Percentiles rank a stretch among this genome's conserved stretches.
Evolutionary conservation across 495 filamentous ascomycete genomes (phyloP).

Genomic region (Pyrenula aspistea): DNA sequence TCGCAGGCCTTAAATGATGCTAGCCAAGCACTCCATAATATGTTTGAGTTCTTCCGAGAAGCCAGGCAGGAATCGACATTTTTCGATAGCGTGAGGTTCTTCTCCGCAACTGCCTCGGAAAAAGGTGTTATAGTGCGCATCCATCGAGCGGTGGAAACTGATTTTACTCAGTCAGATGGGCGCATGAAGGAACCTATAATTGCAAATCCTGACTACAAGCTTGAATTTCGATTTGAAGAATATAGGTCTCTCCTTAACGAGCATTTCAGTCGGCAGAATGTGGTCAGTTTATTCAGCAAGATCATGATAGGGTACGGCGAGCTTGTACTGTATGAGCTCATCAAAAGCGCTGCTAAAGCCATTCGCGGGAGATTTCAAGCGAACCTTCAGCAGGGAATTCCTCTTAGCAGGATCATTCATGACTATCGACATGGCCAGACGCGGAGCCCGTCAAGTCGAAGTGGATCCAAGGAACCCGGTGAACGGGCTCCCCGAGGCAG

Average conservation of each 20-base stretch:
- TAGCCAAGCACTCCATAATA: conserved; percentile 11
- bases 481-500: background rate
- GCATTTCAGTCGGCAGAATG: background rate
- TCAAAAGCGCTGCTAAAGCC: background rate
- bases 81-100: conserved; percentile 5
- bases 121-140: conserved; percentile 1
- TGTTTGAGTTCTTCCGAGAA: conserved; percentile 9
- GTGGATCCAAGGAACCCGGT: background rate
- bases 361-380: background rate
- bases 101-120: conserved; percentile 1
- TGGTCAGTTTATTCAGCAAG: background rate
- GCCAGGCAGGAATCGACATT: conserved; percentile 3
- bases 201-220: background rate
- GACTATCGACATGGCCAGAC: background rate
- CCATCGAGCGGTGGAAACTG: background rate
- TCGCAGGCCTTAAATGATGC: conserved; percentile 5
- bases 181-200: background rate
- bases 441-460: background rate
- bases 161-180: background rate
- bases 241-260: background rate
- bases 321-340: background rate
- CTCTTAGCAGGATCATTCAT: background rate
- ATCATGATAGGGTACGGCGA: conserved; percentile 2
- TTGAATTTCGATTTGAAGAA: conserved; percentile 1
- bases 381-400: background rate